Evolutionary conservation across 805 yeast species (phyloP).

Genomic region (Jamesozyma hellenica): DNA sequence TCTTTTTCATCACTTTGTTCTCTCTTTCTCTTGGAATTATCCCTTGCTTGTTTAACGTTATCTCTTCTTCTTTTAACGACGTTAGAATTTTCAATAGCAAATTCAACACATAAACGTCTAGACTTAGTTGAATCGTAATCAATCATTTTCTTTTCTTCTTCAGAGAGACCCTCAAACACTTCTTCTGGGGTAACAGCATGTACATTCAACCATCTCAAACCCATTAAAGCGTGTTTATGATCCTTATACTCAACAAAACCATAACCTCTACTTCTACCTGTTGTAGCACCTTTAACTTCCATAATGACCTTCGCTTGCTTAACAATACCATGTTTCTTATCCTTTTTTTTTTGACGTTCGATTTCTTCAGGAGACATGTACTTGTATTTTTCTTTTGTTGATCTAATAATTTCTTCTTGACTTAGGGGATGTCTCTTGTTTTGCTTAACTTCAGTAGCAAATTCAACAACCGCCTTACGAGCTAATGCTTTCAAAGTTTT

Average conservation of each 20-base stretch:
- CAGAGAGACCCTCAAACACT: slow-evolving; percentile 56
- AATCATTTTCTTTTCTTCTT: slow-evolving; percentile 52
- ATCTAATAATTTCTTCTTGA: slow-evolving; percentile 79
- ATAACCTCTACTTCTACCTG: slow-evolving; percentile 91
- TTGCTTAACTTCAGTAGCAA: slow-evolving; percentile 79
- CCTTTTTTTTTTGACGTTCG: slow-evolving; percentile 37
- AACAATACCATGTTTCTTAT: slow-evolving; percentile 80
- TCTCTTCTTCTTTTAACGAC: slow-evolving; percentile 87
- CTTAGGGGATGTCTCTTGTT: slow-evolving; percentile 72
- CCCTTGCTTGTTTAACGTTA: slow-evolving; percentile 38
- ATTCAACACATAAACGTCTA: slow-evolving; percentile 83
- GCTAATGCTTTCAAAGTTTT: slow-evolving; percentile 85
- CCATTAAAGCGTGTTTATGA: slow-evolving; percentile 90
- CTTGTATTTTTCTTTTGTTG: slow-evolving; percentile 53
- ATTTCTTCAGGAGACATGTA: slow-evolving; percentile 33
- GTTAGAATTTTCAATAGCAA: slow-evolving; percentile 91
- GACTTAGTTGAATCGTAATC: slow-evolving; percentile 45
- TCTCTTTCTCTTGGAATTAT: slow-evolving; percentile 23
- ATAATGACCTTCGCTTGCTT: slow-evolving; percentile 86
- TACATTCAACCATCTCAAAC: slow-evolving; percentile 92
- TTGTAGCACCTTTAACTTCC: slow-evolving; percentile 79
- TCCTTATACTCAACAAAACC: slow-evolving; percentile 91
- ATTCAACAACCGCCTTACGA: slow-evolving; percentile 87
- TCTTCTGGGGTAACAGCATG: slow-evolving; percentile 71
- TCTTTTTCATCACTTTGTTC: slow-evolving; percentile 17